Evolutionary conservation across 345 rosid genomes (phyloP).

Genomic region (Trapa incisa): DNA sequence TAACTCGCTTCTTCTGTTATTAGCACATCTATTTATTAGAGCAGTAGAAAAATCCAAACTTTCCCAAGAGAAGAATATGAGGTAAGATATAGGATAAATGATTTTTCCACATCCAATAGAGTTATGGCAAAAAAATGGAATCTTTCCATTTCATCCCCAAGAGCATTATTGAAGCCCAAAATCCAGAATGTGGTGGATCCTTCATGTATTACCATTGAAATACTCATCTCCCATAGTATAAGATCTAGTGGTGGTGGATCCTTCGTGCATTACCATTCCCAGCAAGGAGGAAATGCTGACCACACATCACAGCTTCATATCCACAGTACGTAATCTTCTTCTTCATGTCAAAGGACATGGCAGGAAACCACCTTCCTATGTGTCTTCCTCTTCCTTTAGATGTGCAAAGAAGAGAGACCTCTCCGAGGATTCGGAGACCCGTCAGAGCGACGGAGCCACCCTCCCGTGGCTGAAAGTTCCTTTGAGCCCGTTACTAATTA

Average conservation of each 20-base stretch:
- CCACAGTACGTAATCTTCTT: constrained; percentile 6
- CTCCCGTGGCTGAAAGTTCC: constrained; percentile 8
- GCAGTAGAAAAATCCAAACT: no score
- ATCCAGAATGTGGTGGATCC: neutral
- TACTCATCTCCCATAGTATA: neutral
- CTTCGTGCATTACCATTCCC: neutral
- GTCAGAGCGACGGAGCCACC: neutral
- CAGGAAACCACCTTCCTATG: constrained; percentile 2
- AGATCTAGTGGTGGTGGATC: constrained; percentile 1
- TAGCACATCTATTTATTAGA: no score
- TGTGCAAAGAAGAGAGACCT: constrained; percentile 26
- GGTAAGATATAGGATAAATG: no score
- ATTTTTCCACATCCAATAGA: no score
- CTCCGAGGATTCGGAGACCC: neutral
- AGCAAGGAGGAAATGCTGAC: constrained; percentile 7
- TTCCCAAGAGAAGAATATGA: no score
- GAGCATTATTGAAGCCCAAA: neutral
- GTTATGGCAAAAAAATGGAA: neutral
- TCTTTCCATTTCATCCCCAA: neutral
- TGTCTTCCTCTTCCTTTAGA: neutral
- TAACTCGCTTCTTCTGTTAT: no score
- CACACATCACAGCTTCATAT: constrained; percentile 16
- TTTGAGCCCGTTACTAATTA: constrained; percentile 7
- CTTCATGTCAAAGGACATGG: constrained; percentile 3
- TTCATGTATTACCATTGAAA: neutral